A percentile compares a stretch with the other conserved stretches of the same genome.
Evolutionary conservation across 192 early-diverging fungal genomes (phyloP).

Genomic region (Chytriomyces sp.): DNA sequence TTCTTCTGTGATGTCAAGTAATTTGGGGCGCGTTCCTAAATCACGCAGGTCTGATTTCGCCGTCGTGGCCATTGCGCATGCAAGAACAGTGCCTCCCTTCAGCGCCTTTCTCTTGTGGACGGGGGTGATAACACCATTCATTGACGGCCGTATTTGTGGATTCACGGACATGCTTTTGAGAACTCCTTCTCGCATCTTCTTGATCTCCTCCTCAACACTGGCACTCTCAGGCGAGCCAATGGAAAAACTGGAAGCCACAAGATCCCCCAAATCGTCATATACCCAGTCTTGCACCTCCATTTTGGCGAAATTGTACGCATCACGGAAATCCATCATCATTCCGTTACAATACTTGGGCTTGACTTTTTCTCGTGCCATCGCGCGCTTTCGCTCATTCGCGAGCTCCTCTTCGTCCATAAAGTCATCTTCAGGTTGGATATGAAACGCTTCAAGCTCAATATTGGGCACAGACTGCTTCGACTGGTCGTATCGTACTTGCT

Average conservation of each 20-base stretch:
- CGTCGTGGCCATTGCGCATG: neutral
- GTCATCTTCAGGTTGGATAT: neutral
- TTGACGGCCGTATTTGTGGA: neutral
- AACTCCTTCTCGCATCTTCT: neutral
- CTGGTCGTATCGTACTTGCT: neutral
- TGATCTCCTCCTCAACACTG: neutral
- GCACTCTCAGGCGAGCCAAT: neutral
- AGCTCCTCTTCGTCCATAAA: neutral
- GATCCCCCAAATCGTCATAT: constrained; percentile 19
- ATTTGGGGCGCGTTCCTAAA: neutral
- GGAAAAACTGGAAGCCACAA: neutral
- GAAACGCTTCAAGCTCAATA: neutral
- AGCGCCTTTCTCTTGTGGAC: neutral
- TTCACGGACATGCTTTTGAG: neutral
- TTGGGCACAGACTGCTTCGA: neutral
- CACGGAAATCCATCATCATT: constrained; percentile 16
- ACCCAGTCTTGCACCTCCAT: constrained; percentile 30
- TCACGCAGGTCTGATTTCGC: constrained; percentile 10
- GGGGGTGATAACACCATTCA: neutral
- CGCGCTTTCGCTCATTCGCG: too few relatives aligned
- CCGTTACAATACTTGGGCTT: neutral
- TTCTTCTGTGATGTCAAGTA: constrained; percentile 15
- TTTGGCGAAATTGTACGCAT: constrained; percentile 14
- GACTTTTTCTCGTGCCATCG: too few relatives aligned
- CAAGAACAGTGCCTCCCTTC: constrained; percentile 4